Evolutionary conservation across 169 alveolate genomes (phyloP), one percentile per base, ranked within the genome.

Genomic region (Nephromyces sp.): DNA sequence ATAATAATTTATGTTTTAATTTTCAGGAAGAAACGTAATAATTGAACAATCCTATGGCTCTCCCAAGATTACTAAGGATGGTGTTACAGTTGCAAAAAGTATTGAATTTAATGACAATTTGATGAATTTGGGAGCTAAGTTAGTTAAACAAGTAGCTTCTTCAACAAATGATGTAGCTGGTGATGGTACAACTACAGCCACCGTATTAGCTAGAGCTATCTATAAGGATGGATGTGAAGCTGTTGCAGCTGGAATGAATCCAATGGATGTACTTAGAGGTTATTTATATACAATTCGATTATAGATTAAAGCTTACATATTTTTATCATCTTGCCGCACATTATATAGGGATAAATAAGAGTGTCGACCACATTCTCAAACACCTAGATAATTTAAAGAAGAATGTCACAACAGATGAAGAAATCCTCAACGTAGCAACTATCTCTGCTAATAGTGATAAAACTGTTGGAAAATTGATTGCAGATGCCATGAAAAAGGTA

Each of bases 111-210:
- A 92, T 27, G 93, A 93, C 89, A 91, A 90, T 77, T 82, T 91
- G 84, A 95, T 87, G 74, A 96, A 97, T 77, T 82, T 96, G 62
- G 99, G 99, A 2, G 99, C 99, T 28, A 92, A 89, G 68, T 84
- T 97, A 80, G 93, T 95, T 57, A 95, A 94, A 79, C 97, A 94
- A 80, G 99, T 95, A 3, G 99, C 99, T 3, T 86, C 94, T 24
- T 91, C 94, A 74, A 91, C 99, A 61, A 95, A 95, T 79, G 99
- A 97, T 81, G 93, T 90, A 70, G 99, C 99, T 52, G 99, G 99
- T 29, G 99, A 97, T 79, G 99, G 99, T 33, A 97, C 99, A 35
- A 97, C 99, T 0, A 96, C 99, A n/a, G 98, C 99, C 35, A 96
- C 99, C 0, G 94, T 97, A 32, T 86, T 97, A 51, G 99, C 99